Percentiles rank a stretch among this genome's conserved stretches.
phyloP scores from a whole-genome alignment of 2,329 filamentous ascomycete species.

The Claviceps monticola region DNA sequence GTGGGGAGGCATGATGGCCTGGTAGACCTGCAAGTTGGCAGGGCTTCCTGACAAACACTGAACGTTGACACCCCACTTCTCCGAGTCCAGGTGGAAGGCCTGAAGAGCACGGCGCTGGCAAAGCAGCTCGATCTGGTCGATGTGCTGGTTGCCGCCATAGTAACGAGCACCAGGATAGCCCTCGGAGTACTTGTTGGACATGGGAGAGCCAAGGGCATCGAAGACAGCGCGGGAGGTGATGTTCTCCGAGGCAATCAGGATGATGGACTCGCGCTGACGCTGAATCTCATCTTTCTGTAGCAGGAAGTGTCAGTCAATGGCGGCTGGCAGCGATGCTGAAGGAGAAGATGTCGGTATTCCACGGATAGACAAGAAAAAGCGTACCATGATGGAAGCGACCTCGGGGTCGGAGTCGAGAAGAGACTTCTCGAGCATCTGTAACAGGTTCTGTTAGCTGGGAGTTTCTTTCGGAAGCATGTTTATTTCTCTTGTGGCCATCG shows the following conservation, averaged over 20 bases:
- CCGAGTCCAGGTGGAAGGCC: conserved; percentile 73
- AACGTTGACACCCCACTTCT: conserved; percentile 97
- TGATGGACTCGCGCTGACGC: conserved; percentile 95
- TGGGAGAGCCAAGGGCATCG: conserved; percentile 86
- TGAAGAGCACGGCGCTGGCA: conserved; percentile 90
- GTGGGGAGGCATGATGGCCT: conserved; percentile 90
- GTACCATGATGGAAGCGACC: conserved; percentile 92
- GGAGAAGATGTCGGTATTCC: background rate
- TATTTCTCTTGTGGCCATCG: conserved; percentile 3
- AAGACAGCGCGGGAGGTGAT: conserved; percentile 97
- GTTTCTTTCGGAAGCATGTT: background rate
- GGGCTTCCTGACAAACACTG: conserved; percentile 87
- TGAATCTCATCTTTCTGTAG: conserved; percentile 76
- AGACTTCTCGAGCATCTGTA: conserved; percentile 87
- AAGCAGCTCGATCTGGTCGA: conserved; percentile 86
- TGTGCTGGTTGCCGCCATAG: conserved; percentile 98
- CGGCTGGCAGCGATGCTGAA: conserved; percentile 4
- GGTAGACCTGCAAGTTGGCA: conserved; percentile 96
- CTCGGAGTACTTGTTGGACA: conserved; percentile 99
- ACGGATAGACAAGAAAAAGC: conserved; percentile 14
- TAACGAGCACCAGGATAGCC: conserved; percentile 96
- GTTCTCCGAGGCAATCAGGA: conserved; percentile 98
- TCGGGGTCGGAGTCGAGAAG: conserved; percentile 84
- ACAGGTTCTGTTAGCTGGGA: conserved; percentile 6
- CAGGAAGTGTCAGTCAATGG: conserved; percentile 22